These are phyloP conservation scores for Arctostaphylos glauca DNA, from an alignment of 148 eudicot genomes.

Conservation along the genomic window DNA sequence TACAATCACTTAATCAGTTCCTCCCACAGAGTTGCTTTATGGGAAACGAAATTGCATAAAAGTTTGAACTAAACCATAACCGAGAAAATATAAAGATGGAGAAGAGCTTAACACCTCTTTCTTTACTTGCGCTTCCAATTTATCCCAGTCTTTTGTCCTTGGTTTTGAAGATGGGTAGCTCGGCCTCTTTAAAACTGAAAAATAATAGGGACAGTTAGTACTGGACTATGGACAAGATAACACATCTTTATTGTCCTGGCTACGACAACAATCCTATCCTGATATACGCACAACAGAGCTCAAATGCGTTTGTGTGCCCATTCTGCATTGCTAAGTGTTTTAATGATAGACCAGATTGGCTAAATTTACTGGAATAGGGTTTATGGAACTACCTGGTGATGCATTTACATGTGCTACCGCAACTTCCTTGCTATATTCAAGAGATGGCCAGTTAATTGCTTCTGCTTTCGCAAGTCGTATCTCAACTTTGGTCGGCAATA, in stretches of 20 bases:
- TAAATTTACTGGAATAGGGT: background rate
- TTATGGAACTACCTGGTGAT: slow-evolving; percentile 14
- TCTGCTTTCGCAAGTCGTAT: slow-evolving; percentile 22
- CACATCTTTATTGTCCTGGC: background rate
- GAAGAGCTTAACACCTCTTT: slow-evolving; percentile 20
- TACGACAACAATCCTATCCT: background rate
- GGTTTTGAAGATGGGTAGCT: slow-evolving; percentile 21
- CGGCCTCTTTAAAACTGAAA: slow-evolving; percentile 13
- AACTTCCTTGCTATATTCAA: slow-evolving; percentile 25
- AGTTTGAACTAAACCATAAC: background rate
- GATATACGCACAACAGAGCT: background rate
- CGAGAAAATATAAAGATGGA: background rate
- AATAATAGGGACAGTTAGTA: background rate
- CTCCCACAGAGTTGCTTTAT: background rate
- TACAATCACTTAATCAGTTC: background rate
- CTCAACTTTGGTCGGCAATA: slow-evolving; percentile 28
- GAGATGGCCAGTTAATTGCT: slow-evolving; percentile 24
- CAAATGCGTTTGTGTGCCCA: background rate
- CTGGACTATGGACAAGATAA: background rate
- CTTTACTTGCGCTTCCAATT: slow-evolving; percentile 30
- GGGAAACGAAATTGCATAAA: background rate
- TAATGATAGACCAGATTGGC: background rate
- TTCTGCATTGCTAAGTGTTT: background rate
- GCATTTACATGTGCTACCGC: background rate
- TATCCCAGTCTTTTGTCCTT: slow-evolving; percentile 25